Conservation (phyloP, 1,284 basidiomycete genomes). For the Rhodotorula sp. region DNA sequence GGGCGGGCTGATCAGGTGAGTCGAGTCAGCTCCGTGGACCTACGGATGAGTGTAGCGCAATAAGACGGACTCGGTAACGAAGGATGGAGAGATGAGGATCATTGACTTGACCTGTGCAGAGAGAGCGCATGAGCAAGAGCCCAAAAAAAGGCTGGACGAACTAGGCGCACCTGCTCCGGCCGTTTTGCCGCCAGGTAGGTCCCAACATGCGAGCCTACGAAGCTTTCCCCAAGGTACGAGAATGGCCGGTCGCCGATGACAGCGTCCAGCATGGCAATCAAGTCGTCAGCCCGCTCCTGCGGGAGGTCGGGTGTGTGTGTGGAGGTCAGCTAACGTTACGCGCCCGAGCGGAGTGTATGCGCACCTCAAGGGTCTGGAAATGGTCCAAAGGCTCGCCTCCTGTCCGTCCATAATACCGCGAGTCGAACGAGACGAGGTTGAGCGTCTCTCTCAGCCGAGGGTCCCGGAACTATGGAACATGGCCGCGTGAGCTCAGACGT, state of each 20-base stretch:
- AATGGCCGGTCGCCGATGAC: slow-evolving; percentile 17
- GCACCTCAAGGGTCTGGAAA: slow-evolving; percentile 22
- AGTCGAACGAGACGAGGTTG: slow-evolving; percentile 29
- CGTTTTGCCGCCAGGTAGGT: slow-evolving; percentile 8
- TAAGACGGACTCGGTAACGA: slow-evolving; percentile 13
- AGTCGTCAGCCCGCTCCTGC: slow-evolving; percentile 28
- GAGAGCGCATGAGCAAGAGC: neutral
- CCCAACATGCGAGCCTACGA: slow-evolving; percentile 21
- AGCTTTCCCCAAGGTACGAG: slow-evolving; percentile 17
- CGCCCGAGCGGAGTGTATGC: neutral
- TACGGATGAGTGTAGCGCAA: no score
- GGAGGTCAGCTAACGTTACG: neutral
- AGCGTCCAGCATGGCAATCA: slow-evolving; percentile 22
- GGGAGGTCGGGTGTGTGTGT: neutral
- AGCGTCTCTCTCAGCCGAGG: neutral
- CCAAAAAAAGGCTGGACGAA: no score
- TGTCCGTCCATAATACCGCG: slow-evolving; percentile 22
- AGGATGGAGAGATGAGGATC: slow-evolving; percentile 20
- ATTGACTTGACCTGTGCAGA: slow-evolving; percentile 12
- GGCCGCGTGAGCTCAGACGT: neutral
- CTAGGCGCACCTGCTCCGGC: slow-evolving; percentile 10
- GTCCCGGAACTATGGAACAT: slow-evolving; percentile 14
- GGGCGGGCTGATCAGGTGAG: neutral
- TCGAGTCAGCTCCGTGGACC: neutral
- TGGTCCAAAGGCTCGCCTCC: neutral